Conservation (phyloP, 78 protist genomes). For the Dictyostelium purpureum region DNA sequence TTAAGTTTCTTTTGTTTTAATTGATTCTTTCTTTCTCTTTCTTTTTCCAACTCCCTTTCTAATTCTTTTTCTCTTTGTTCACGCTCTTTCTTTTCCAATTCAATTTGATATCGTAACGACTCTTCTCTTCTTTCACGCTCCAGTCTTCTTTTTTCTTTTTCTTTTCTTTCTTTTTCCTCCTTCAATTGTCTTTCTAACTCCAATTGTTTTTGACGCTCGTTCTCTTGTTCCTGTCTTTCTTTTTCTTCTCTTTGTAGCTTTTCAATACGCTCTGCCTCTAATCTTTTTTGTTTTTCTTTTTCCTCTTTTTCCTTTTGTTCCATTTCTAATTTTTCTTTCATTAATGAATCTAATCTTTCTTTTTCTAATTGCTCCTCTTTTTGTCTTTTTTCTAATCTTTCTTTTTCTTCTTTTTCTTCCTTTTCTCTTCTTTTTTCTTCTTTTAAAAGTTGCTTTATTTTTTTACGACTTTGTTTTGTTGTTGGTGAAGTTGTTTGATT, state of each 20-base stretch:
- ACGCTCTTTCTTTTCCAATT: slow-evolving; percentile 20
- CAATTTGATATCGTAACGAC: slow-evolving; percentile 21
- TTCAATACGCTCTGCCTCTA: slow-evolving; percentile 12
- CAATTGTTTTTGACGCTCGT: not conserved
- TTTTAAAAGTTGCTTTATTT: slow-evolving; percentile 25
- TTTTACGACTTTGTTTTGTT: slow-evolving; percentile 3
- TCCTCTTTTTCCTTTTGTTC: slow-evolving; percentile 50
- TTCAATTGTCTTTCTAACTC: not conserved
- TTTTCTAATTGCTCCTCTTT: slow-evolving; percentile 15
- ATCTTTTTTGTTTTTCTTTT: not conserved
- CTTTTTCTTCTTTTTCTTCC: slow-evolving; percentile 51
- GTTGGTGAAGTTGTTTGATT: not conserved
- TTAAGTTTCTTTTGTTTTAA: not conserved
- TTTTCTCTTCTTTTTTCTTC: slow-evolving; percentile 55
- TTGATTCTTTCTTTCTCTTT: slow-evolving; percentile 11
- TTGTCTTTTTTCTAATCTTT: not conserved
- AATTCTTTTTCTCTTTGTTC: slow-evolving; percentile 24
- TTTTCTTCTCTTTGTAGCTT: slow-evolving; percentile 3
- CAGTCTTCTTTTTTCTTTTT: slow-evolving; percentile 37
- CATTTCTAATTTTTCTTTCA: slow-evolving; percentile 6
- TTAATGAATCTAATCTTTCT: slow-evolving; percentile 6
- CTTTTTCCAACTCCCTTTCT: slow-evolving; percentile 1
- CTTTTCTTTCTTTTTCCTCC: slow-evolving; percentile 18
- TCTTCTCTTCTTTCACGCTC: slow-evolving; percentile 42
- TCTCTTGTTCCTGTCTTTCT: slow-evolving; percentile 33